Evolutionary conservation across 2,329 filamentous ascomycete genomes (phyloP).

Genomic region (Exophiala oligosperma): DNA sequence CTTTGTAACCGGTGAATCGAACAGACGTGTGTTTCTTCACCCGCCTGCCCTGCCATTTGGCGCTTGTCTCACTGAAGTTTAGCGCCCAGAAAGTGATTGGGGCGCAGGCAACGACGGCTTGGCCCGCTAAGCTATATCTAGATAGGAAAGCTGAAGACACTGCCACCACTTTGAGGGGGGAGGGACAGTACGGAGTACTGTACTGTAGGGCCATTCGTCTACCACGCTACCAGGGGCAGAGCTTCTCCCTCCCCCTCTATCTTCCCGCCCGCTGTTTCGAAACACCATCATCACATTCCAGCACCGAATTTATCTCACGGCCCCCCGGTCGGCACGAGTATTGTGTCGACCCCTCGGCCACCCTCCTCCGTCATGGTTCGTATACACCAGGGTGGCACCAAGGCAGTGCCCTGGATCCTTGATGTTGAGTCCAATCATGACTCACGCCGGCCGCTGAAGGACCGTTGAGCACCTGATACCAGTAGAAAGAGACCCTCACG

Average conservation of each 20-base stretch:
- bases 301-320: not conserved
- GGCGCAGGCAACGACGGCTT: not conserved
- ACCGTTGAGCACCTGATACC: not conserved
- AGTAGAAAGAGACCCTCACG: conserved; percentile 6
- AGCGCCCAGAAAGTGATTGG: conserved; percentile 1
- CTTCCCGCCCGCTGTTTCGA: not conserved
- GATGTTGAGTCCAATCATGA: conserved; percentile 16
- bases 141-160: not conserved
- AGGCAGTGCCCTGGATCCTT: not conserved
- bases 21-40: not conserved
- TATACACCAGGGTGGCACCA: not conserved
- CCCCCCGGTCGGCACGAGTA: not conserved
- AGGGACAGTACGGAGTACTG: too few species aligned
- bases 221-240: too few species aligned
- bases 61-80: not conserved
- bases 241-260: not conserved
- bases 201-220: too few species aligned
- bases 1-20: not conserved
- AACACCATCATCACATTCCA: not conserved
- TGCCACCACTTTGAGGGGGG: not conserved
- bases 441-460: not conserved
- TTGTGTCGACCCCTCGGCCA: not conserved
- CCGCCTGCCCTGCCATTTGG: not conserved
- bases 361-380: not conserved
- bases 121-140: too few species aligned